These are phyloP conservation scores for Penicillium sclerotiorum DNA, from an alignment of 2,329 filamentous ascomycete genomes.

Conservation along the genomic window DNA sequence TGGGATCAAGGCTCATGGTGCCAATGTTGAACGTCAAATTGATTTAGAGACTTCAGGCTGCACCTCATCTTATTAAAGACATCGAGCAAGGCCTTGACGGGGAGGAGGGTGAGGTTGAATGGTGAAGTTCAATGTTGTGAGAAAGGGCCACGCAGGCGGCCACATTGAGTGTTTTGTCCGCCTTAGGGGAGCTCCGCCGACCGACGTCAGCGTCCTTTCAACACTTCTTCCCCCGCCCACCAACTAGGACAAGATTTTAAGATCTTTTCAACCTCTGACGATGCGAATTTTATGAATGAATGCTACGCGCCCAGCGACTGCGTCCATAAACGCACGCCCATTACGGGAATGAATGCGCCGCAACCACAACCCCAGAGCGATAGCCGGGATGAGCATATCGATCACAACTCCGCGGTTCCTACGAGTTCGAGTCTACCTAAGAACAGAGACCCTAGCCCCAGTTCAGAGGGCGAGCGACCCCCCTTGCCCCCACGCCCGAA, in stretches of 20 bases:
- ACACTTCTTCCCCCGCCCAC: not conserved
- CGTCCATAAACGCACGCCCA: conserved; percentile 26
- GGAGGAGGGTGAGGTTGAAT: conserved; percentile 12
- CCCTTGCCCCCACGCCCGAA: conserved; percentile 52
- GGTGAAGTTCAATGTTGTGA: conserved; percentile 18
- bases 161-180: conserved; percentile 29
- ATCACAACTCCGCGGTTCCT: conserved; percentile 10
- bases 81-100: conserved; percentile 25
- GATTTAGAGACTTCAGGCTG: conserved; percentile 21
- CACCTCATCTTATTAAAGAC: conserved; percentile 41
- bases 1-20: conserved; percentile 49
- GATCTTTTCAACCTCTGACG: conserved; percentile 1
- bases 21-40: conserved; percentile 31
- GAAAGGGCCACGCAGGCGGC: conserved; percentile 28
- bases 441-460: conserved; percentile 23
- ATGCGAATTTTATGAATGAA: conserved; percentile 16
- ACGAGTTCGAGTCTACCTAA: conserved; percentile 20
- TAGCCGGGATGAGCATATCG: conserved; percentile 14
- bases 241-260: not conserved
- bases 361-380: conserved; percentile 16
- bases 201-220: conserved; percentile 20
- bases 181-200: conserved; percentile 20
- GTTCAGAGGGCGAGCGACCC: conserved; percentile 42
- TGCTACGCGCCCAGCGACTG: conserved; percentile 21
- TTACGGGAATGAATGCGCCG: conserved; percentile 25